phyloP scores from a whole-genome alignment of 2,329 filamentous ascomycete species.

The Sclerotiophoma versabilis region DNA sequence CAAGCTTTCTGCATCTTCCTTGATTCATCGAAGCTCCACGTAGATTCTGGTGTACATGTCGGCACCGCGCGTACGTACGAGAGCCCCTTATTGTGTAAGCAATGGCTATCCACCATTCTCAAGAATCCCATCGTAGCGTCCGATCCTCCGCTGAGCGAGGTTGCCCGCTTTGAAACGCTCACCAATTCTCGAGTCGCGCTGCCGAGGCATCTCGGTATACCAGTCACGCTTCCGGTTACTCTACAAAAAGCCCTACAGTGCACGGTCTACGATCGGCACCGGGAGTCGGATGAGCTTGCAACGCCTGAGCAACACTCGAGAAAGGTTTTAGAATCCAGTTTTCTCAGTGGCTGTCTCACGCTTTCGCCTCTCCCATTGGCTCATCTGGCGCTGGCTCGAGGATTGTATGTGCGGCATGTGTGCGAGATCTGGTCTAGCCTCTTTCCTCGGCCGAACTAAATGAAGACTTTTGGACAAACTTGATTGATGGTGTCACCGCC shows the following conservation, averaged over 20 bases:
- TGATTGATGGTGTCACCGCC: slow-evolving; percentile 15
- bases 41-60: background rate
- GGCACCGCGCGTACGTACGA: background rate
- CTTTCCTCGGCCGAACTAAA: slow-evolving; percentile 12
- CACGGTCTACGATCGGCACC: slow-evolving; percentile 11
- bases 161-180: slow-evolving; percentile 1
- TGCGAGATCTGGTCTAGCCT: slow-evolving; percentile 3
- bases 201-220: slow-evolving; percentile 15
- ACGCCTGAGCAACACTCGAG: slow-evolving; percentile 14
- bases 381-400: background rate
- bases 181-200: slow-evolving; percentile 1
- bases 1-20: slow-evolving; percentile 1
- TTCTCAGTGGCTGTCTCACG: slow-evolving; percentile 10
- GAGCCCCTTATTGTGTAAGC: background rate
- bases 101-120: background rate
- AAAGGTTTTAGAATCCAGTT: slow-evolving; percentile 3
- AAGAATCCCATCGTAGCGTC: background rate
- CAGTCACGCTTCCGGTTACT: slow-evolving; percentile 1
- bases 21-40: slow-evolving; percentile 1
- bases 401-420: background rate
- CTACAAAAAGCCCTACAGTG: slow-evolving; percentile 6
- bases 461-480: slow-evolving; percentile 15
- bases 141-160: slow-evolving; percentile 2
- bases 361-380: slow-evolving; percentile 2
- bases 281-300: slow-evolving; percentile 1